Base-by-base conservation (phyloP, 495 filamentous ascomycete species). In the Penicillium cosmopolitanum region DNA sequence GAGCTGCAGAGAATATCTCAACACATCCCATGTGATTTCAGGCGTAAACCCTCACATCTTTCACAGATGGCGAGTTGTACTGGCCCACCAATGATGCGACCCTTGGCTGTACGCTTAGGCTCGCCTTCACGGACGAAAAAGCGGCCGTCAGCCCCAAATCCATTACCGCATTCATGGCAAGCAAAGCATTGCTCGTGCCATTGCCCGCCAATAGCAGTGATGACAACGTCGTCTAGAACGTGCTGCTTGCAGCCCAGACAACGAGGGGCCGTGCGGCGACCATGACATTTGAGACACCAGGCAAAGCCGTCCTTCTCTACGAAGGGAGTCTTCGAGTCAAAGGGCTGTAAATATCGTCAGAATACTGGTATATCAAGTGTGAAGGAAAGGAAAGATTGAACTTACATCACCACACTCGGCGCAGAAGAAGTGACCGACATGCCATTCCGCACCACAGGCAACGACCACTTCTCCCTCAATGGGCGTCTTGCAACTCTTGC, bases 241-340 rank as follows among this genome's bases (percentile, higher is more conserved):
- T 92, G 90, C 65, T 83, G 87, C 66, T 84, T 84, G 73, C 95
- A 99, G 66, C 89, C 92, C 51, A 83, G 81, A 71, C 95, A 99
- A 73, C 94, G 93, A 21, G 91, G 86, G 15, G 88, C 88, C 21
- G 91, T 97, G 23, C 96, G 85, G 60, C 93, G 93, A 35, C 91
- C 92, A 77, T 98, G 93, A 72, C 95, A 99, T 35, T 80, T 80
- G 15, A 98, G 84, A 73, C 95, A 99, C 96, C 96, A 99, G 34
- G 95, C 95, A 76, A 96, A 98, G n/a, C 94, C 94, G 63, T 98
- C 94, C 72, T 96, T 96, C 73, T 99, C 96, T 21, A 99, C 95
- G 71, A 96, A 95, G 50, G 93, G 92, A 53, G 86, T 93, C 40
- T 83, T 79, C 15, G 81, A 78, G 69, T 89, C 88, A 71, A 97